Percentiles rank a stretch among this genome's conserved stretches.
These are phyloP conservation scores for Neurospora hispaniola DNA, from an alignment of 495 filamentous ascomycete species.

Conservation along the genomic window DNA sequence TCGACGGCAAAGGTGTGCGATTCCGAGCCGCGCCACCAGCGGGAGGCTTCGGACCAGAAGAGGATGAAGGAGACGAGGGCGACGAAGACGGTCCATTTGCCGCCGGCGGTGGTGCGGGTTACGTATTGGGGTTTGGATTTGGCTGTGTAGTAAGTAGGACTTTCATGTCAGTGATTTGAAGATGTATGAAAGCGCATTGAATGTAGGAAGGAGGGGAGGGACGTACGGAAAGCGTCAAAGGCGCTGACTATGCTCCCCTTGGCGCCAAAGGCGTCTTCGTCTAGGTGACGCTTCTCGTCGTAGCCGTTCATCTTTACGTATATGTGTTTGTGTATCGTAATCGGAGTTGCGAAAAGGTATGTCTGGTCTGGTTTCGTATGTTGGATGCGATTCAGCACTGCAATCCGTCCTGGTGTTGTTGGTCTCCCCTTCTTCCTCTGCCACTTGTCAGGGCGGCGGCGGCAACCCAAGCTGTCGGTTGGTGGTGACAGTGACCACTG, in stretches of 20 bases:
- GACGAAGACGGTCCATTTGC: conserved; percentile 86
- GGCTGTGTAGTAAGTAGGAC: conserved; percentile 38
- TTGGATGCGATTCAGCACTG: background rate
- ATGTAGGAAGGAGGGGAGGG: background rate
- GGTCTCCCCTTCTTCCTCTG: background rate
- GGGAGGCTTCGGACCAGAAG: conserved; percentile 60
- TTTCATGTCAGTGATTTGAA: conserved; percentile 16
- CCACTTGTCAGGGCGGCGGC: background rate
- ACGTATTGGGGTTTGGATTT: conserved; percentile 95
- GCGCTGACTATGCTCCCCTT: conserved; percentile 63
- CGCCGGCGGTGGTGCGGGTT: conserved; percentile 67
- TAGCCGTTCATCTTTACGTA: conserved; percentile 42
- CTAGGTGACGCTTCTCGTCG: conserved; percentile 41
- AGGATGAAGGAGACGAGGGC: conserved; percentile 60
- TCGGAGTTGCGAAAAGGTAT: background rate
- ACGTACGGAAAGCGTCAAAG: conserved; percentile 96
- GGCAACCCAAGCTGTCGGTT: background rate
- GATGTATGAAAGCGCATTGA: background rate
- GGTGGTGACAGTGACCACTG: background rate
- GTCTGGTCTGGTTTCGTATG: background rate
- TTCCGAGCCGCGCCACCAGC: conserved; percentile 77
- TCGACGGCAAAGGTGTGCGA: conserved; percentile 88
- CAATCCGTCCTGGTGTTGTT: background rate
- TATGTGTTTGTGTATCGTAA: background rate
- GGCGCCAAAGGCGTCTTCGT: conserved; percentile 70